Percentiles rank a stretch among this genome's conserved stretches.
Conservation (phyloP, 2,329 filamentous ascomycete genomes). For the Cercospora zeae-maydis region DNA sequence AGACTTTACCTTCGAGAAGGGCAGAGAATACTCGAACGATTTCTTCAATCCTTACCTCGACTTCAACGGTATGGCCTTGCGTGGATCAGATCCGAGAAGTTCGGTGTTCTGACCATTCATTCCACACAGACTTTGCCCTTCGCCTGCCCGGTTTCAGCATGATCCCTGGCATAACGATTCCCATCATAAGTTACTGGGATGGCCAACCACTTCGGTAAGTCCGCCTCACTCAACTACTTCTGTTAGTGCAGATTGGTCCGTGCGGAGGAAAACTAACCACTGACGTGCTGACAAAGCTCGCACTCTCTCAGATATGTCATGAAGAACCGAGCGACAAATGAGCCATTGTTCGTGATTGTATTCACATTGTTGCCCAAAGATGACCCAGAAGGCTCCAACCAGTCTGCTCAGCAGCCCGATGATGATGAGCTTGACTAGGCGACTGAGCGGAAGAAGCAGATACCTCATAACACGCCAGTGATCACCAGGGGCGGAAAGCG, state of each 20-base stretch:
- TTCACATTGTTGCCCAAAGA: constrained; percentile 74
- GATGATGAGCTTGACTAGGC: not conserved
- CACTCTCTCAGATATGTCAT: constrained; percentile 88
- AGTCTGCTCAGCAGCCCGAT: not conserved
- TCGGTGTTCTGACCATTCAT: not conserved
- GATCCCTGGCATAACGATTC: constrained; percentile 63
- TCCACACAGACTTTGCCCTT: constrained; percentile 59
- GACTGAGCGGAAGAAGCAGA: not conserved
- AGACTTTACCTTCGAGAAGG: constrained; percentile 59
- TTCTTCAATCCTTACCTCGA: constrained; percentile 94
- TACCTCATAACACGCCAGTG: not conserved
- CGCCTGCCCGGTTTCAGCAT: constrained; percentile 58
- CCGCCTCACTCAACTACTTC: constrained; percentile 31
- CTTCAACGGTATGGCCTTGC: constrained; percentile 59
- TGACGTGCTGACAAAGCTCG: constrained; percentile 54
- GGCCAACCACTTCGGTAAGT: constrained; percentile 70
- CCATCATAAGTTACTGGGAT: constrained; percentile 76
- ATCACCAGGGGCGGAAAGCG: not conserved
- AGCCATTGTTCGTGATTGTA: constrained; percentile 74
- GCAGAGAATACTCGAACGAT: constrained; percentile 60
- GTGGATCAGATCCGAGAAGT: not conserved
- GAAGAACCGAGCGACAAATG: constrained; percentile 70
- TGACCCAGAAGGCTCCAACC: not conserved
- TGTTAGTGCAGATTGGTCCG: constrained; percentile 3
- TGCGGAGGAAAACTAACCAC: constrained; percentile 15